Conservation (phyloP, 106 monocot genomes). For the Cymbidium sinense region DNA sequence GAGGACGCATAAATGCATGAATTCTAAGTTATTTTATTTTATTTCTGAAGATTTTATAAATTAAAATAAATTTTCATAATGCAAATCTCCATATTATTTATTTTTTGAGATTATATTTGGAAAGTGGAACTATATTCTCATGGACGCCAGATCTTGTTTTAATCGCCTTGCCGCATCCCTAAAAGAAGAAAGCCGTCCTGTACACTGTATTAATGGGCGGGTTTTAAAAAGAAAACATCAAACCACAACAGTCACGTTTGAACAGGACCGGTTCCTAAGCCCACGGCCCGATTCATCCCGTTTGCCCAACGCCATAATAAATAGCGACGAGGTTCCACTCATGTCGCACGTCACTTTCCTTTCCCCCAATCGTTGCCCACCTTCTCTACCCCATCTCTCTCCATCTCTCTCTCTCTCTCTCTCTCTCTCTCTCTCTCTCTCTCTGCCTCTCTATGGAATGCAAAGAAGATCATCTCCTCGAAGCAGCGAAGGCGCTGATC, state of each 20-base stretch:
- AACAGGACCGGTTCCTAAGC: not conserved
- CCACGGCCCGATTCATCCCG: not conserved
- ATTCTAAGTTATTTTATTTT: too few species aligned
- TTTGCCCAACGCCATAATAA: not conserved
- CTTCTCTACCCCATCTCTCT: not conserved
- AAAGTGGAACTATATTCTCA: too few species aligned
- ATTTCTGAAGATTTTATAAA: too few species aligned
- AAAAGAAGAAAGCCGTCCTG: not conserved
- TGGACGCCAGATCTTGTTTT: not conserved
- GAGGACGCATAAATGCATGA: too few species aligned
- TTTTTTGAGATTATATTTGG: too few species aligned
- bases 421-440: not conserved
- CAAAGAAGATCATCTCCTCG: not conserved
- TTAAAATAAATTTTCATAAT: too few species aligned
- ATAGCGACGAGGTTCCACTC: not conserved
- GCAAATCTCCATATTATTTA: too few species aligned
- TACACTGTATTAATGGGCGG: too few species aligned
- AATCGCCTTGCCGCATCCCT: not conserved
- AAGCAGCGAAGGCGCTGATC: not conserved
- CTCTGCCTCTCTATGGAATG: not conserved
- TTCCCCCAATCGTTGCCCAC: not conserved
- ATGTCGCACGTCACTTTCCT: not conserved
- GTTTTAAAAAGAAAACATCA: not conserved
- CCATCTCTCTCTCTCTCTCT: too few species aligned
- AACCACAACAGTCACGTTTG: not conserved